Percentiles rank a stretch among this genome's conserved stretches.
Conservation (phyloP, 1,284 basidiomycete genomes). For the Sanghuangporus sanghuang region DNA sequence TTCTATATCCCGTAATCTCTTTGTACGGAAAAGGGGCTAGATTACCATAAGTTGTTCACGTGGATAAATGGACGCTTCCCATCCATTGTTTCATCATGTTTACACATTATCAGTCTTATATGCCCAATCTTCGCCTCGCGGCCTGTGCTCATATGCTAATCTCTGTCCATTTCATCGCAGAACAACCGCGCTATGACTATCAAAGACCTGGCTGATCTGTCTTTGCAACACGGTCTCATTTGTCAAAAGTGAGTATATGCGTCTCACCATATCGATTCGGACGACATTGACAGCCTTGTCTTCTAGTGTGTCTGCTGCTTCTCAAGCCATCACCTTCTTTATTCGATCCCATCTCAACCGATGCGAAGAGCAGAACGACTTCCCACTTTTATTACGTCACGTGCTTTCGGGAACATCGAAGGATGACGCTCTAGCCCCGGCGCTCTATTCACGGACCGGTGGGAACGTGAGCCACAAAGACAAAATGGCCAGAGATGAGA, state of each 20-base stretch:
- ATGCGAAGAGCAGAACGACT: constrained; percentile 64
- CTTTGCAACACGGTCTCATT: constrained; percentile 54
- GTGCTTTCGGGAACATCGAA: constrained; percentile 60
- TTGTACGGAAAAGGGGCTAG: constrained; percentile 1
- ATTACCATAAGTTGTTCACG: constrained; percentile 12
- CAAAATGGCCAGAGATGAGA: constrained; percentile 12
- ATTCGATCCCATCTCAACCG: constrained; percentile 66
- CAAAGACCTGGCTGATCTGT: constrained; percentile 72
- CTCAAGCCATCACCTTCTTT: constrained; percentile 74
- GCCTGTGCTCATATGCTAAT: constrained; percentile 8
- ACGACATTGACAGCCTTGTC: constrained; percentile 6
- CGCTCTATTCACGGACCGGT: constrained; percentile 61
- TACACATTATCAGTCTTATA: constrained; percentile 8
- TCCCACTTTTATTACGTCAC: constrained; percentile 68
- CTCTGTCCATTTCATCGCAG: constrained; percentile 29
- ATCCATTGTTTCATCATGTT: not conserved
- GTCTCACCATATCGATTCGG: constrained; percentile 1
- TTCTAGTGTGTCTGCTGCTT: constrained; percentile 62
- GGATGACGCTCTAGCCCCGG: constrained; percentile 69
- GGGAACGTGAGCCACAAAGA: constrained; percentile 30
- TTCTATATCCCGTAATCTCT: not conserved
- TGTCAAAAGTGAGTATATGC: constrained; percentile 56
- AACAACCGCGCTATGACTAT: constrained; percentile 78
- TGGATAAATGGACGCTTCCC: constrained; percentile 4
- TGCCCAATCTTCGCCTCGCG: constrained; percentile 9